Conservation (phyloP, 495 filamentous ascomycete genomes). For the Penicillium dipodomyicola region DNA sequence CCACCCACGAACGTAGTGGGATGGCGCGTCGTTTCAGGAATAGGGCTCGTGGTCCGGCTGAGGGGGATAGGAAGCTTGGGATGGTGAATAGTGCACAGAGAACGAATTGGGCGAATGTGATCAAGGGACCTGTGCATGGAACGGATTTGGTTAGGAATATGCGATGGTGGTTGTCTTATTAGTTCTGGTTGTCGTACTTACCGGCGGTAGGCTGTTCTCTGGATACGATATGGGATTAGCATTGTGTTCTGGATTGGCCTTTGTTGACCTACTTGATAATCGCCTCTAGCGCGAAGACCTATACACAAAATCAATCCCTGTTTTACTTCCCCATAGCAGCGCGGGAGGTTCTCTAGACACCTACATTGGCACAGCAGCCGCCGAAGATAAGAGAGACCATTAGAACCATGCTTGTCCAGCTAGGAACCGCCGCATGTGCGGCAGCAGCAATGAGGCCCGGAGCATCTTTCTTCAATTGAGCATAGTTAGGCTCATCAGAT, state of each 20-base stretch:
- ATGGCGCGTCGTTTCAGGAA: slow-evolving; percentile 76
- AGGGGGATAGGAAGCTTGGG: slow-evolving; percentile 72
- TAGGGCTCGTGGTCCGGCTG: slow-evolving; percentile 56
- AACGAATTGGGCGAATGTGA: slow-evolving; percentile 93
- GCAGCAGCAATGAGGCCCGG: slow-evolving; percentile 33
- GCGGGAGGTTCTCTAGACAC: slow-evolving; percentile 20
- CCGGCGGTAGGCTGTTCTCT: slow-evolving; percentile 42
- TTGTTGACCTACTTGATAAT: slow-evolving; percentile 78
- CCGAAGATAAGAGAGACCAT: slow-evolving; percentile 93
- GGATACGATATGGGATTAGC: slow-evolving; percentile 14
- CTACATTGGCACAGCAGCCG: slow-evolving; percentile 95
- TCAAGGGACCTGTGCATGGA: slow-evolving; percentile 63
- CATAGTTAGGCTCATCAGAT: slow-evolving; percentile 25
- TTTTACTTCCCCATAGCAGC: not conserved
- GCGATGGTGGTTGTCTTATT: not conserved
- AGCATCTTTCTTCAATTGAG: slow-evolving; percentile 74
- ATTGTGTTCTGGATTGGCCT: not conserved
- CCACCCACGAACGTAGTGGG: slow-evolving; percentile 77
- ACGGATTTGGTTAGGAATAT: not conserved
- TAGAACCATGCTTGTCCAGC: slow-evolving; percentile 63
- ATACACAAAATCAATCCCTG: slow-evolving; percentile 6
- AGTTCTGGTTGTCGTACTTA: slow-evolving; percentile 14
- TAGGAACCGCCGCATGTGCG: slow-evolving; percentile 56
- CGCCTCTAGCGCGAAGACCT: slow-evolving; percentile 92
- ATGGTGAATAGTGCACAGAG: slow-evolving; percentile 66